Conservation (phyloP, 345 rosid genomes). For the rapeseed (Brassica napus) region Da-Ae NC_063449.1:28258501-28259000, state of each 20-base stretch:
- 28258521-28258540: neutral
- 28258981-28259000: slow-evolving; percentile 83
- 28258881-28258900: slow-evolving; percentile 81
- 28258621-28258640: slow-evolving; percentile 77
- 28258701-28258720: slow-evolving; percentile 95
- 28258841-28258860: neutral
- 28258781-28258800: slow-evolving; percentile 44
- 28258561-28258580: neutral
- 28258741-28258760: slow-evolving; percentile 88
- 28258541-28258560: neutral
- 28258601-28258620: slow-evolving; percentile 95
- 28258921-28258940: slow-evolving; percentile 84
- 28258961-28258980: slow-evolving; percentile 89
- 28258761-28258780: slow-evolving; percentile 76
- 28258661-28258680: slow-evolving; percentile 88
- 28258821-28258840: neutral
- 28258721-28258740: slow-evolving; percentile 94
- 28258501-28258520: slow-evolving; percentile 18
- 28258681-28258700: slow-evolving; percentile 98
- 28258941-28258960: slow-evolving; percentile 88
- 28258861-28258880: slow-evolving; percentile 10
- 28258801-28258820: neutral
- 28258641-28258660: slow-evolving; percentile 75
- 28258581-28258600: slow-evolving; percentile 47
- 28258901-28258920: slow-evolving; percentile 95